Evolutionary conservation across 495 filamentous ascomycete species (phyloP).

Genomic region (Articulospora tetracladia): DNA sequence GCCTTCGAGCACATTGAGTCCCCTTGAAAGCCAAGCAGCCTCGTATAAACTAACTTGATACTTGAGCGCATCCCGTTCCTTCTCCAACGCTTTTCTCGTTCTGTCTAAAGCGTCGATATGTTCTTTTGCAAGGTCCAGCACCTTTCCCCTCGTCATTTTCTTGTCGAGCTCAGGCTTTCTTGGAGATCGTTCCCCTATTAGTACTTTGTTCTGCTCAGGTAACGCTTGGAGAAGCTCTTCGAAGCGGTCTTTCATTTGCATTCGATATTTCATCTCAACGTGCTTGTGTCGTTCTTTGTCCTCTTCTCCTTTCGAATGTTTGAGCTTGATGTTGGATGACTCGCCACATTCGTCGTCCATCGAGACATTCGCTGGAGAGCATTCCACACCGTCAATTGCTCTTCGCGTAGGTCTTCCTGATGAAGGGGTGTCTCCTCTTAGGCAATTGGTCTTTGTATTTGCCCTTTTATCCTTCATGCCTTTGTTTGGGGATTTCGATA

Average conservation of each 20-base stretch:
- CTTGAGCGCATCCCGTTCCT: not conserved
- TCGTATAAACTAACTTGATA: not conserved
- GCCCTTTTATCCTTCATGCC: not conserved
- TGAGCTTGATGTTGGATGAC: not conserved
- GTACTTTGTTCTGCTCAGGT: not conserved
- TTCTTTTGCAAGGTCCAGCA: not conserved
- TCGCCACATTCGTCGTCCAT: too few relatives aligned
- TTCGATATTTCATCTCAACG: not conserved
- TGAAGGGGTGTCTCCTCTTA: not conserved
- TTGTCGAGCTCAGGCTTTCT: not conserved
- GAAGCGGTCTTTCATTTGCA: conserved; percentile 1
- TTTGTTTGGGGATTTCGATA: not conserved
- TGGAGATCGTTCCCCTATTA: not conserved
- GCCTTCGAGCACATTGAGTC: not conserved
- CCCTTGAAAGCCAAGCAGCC: not conserved
- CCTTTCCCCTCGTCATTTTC: not conserved
- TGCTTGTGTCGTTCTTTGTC: not conserved
- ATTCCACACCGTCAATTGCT: not conserved
- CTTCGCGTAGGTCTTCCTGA: not conserved
- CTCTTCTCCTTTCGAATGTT: not conserved
- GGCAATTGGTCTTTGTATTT: not conserved
- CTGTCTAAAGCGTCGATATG: not conserved
- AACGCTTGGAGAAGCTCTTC: not conserved
- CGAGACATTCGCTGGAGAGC: too few relatives aligned
- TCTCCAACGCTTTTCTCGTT: not conserved